Conservation (phyloP, 2,329 filamentous ascomycete species). For the Sporothrix inflata region DNA sequence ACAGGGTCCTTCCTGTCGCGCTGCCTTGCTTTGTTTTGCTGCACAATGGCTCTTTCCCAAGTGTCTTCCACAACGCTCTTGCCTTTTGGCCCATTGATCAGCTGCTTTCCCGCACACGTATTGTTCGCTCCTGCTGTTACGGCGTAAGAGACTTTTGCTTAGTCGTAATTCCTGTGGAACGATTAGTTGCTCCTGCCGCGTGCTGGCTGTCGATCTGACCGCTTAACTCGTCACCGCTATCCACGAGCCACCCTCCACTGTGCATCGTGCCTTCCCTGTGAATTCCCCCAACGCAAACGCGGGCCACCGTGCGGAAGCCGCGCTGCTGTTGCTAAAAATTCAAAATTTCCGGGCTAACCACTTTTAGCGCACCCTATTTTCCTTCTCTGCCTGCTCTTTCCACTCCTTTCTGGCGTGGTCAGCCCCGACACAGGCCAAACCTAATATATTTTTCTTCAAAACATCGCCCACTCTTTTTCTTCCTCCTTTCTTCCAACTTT, state of each 20-base stretch:
- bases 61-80: background rate
- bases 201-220: slow-evolving; percentile 13
- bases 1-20: slow-evolving; percentile 3
- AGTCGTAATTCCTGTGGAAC: slow-evolving; percentile 3
- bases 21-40: slow-evolving; percentile 7
- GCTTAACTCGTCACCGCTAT: slow-evolving; percentile 20
- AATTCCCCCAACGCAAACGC: background rate
- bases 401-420: background rate
- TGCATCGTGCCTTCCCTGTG: background rate
- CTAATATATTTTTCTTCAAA: slow-evolving; percentile 34
- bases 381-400: background rate
- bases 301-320: slow-evolving; percentile 15
- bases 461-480: slow-evolving; percentile 31
- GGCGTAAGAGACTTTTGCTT: background rate
- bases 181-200: background rate
- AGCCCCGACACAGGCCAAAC: slow-evolving; percentile 34
- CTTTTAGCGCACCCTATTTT: slow-evolving; percentile 20
- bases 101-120: background rate
- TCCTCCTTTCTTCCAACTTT: slow-evolving; percentile 33
- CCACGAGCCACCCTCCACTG: background rate
- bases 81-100: background rate
- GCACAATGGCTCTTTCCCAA: background rate
- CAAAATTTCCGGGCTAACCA: slow-evolving; percentile 23
- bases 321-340: slow-evolving; percentile 17
- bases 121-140: background rate